These are phyloP conservation scores for Plectranthus barbatus DNA, from an alignment of 257 asterid species.

Conservation along the genomic window DNA sequence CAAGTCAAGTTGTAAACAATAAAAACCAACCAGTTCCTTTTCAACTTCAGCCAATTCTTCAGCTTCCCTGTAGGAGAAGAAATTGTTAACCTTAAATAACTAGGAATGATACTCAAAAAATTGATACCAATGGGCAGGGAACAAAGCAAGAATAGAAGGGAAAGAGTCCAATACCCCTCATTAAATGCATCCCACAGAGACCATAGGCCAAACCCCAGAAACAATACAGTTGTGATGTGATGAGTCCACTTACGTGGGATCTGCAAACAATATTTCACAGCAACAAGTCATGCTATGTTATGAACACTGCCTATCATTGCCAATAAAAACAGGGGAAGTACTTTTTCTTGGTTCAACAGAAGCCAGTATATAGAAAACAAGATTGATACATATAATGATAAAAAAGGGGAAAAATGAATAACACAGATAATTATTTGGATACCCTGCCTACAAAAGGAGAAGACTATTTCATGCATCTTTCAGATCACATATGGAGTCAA, in stretches of 20 bases:
- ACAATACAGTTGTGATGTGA: conserved; percentile 76
- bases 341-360: background rate
- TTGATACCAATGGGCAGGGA: background rate
- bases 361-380: background rate
- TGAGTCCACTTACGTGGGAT: conserved; percentile 95
- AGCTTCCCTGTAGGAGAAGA: conserved; percentile 46
- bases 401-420: background rate
- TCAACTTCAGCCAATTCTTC: conserved; percentile 92
- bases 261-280: conserved; percentile 29
- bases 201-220: conserved; percentile 93
- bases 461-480: background rate
- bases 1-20: background rate
- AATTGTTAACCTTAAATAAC: background rate
- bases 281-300: background rate
- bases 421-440: background rate
- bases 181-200: conserved; percentile 91
- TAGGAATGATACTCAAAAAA: background rate
- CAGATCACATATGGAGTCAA: conserved; percentile 1
- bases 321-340: background rate
- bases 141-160: conserved; percentile 5
- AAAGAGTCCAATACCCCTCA: conserved; percentile 52
- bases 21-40: conserved; percentile 68
- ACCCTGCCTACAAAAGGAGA: background rate
- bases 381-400: background rate
- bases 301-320: background rate